Evolutionary conservation across 2,329 filamentous ascomycete genomes (phyloP), one percentile per base, ranked within the genome.

Genomic region (Venturia carpophila): DNA sequence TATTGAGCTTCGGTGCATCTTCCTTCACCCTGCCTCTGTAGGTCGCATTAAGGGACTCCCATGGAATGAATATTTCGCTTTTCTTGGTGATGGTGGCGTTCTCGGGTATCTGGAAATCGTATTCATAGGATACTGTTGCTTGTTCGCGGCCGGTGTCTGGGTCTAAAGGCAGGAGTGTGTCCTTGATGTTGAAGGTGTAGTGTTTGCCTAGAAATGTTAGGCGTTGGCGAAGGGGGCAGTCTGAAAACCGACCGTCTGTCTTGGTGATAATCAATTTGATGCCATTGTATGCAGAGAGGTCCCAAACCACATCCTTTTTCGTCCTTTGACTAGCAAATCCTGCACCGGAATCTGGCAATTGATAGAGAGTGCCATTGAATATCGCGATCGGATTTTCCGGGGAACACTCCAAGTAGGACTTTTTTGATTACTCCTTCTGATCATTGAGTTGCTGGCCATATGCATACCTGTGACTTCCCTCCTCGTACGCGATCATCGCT

Each of bases 251-350:
- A 75, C 80, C 79, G 71, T 90, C 88, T 21, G 80, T 78, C 58
- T 79, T 73, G 7, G 71, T 74, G 6, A 89, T 71, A 47, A 78
- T 72, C 5, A 91, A 69, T 68, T 80, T 74, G 30, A 91, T 75
- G 2, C 88, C 89, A 58, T 84, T 80, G 69, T 86, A 88, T 13
- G 69, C 71, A 1, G 82, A 82, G 9, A 94, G 75, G 70, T 94
- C 83, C 82, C 88, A 89, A 30, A 76, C 76, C 17, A 80, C 75
- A 47, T 82, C 76, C 27, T 62, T 43, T 17, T 58, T 27, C 5
- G 87, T 91, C 60, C 87, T 83, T 73, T 93, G 91, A 5, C 87
- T 90, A 11, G 90, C 90, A 72, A 95, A 94, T 5, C 91, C 91
- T 0, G 91, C 90, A 39, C 89, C 90, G 77, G 76, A 92, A 92